Conservation (phyloP, 1,284 basidiomycete genomes). For the Mycosarcoma mackinlayi region DNA sequence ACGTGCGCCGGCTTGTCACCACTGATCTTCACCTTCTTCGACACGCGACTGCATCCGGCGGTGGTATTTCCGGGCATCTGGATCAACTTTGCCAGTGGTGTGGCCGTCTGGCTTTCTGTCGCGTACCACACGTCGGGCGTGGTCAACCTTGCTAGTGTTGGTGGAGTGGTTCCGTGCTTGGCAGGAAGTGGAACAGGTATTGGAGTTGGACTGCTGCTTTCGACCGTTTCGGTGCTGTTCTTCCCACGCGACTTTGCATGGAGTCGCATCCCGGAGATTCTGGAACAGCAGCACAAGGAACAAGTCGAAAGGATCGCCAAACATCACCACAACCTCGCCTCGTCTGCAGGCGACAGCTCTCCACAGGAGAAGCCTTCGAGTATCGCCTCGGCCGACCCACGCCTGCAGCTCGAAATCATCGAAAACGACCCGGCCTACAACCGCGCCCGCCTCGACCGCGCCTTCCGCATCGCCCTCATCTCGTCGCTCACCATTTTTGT, state of each 20-base stretch:
- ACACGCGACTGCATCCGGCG: constrained; percentile 49
- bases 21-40: constrained; percentile 61
- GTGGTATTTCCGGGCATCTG: constrained; percentile 62
- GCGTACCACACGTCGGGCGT: constrained; percentile 53
- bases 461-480: constrained; percentile 35
- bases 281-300: constrained; percentile 29
- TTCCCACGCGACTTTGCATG: constrained; percentile 57
- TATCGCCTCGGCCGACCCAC: constrained; percentile 17
- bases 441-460: constrained; percentile 33
- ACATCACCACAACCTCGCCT: constrained; percentile 10
- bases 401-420: constrained; percentile 44
- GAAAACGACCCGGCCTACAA: constrained; percentile 41
- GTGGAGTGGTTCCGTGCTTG: constrained; percentile 48
- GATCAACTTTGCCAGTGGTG: constrained; percentile 58
- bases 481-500: constrained; percentile 48
- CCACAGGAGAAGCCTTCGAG: constrained; percentile 17
- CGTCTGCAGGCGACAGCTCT: neutral
- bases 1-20: constrained; percentile 52
- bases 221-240: constrained; percentile 32
- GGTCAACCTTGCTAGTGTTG: constrained; percentile 46
- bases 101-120: constrained; percentile 62
- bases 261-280: constrained; percentile 44
- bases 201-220: constrained; percentile 48
- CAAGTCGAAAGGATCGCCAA: constrained; percentile 20
- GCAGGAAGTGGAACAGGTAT: constrained; percentile 58